Evolutionary conservation across 768 basidiomycete species (phyloP), one percentile per base, ranked within the genome.

Genomic region (Termitomyces sp.): DNA sequence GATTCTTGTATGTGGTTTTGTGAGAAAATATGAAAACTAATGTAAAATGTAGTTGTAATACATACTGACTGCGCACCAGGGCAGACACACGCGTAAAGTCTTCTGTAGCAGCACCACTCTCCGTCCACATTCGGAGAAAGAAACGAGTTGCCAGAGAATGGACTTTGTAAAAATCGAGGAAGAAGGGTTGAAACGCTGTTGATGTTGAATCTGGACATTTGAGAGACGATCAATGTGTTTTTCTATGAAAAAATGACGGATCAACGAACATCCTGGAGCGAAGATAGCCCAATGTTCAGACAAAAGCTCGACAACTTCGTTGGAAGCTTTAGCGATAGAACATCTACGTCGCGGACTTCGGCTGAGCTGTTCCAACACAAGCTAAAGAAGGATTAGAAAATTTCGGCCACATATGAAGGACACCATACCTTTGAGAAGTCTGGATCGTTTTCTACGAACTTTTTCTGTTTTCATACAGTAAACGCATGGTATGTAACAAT

Each of bases 101-200:
- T 19, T 77, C 84, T 12, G 69, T 65, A 3, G 87, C 84, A 1
- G 94, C 89, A 12, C 87, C 86, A 64, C 89, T 90, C 67, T 96
- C 94, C 62, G 79, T 82, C 92, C 91, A 96, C 84, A 96, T 93
- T 35, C 91, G 82, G n/a, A 92, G 73, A 71, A 95, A 95, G 75
- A 95, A 94, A 46, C 82, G 82, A 3, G 86, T 84, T 5, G 89
- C 88, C n/a, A 94, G 73, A 10, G 79, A 75, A 69, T 97, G 94
- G 5, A 93, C 86, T 60, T 80, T 85, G 66, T 81, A 79, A 65
- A 94, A 91, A 62, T 90, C 89, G 60, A 95, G 78, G 72, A 95
- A 89, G 73, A 93, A 92, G 0, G 92, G 92, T 60, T 90, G 86
- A 68, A 91, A 93, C 2, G 84, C 81, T 3, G 88, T 88, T 3